Evolutionary conservation across 2,329 filamentous ascomycete genomes (phyloP).

Genomic region (Whalleya microplaca): DNA sequence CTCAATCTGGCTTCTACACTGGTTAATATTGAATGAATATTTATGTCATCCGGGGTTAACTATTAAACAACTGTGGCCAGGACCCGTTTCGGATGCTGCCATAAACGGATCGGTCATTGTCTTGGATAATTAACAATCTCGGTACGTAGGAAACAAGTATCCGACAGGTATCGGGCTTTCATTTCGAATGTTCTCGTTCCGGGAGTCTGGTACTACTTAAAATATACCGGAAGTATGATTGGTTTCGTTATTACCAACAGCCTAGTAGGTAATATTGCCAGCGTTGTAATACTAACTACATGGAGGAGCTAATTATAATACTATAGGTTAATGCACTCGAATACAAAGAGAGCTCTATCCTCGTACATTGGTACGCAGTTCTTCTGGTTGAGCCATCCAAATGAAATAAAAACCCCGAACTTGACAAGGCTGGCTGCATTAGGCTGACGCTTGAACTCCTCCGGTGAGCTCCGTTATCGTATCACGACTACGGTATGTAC

Average conservation of each 20-base stretch:
- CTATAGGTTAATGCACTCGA: too few species aligned
- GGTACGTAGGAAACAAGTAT: neutral
- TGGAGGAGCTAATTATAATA: too few species aligned
- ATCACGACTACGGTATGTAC: neutral
- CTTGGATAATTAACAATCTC: neutral
- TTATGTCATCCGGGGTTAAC: slow-evolving; percentile 2
- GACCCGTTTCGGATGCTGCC: neutral
- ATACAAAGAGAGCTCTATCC: too few species aligned
- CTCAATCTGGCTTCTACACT: slow-evolving; percentile 10
- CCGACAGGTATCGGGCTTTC: neutral
- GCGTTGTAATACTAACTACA: neutral
- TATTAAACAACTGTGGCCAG: neutral
- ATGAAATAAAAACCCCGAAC: neutral
- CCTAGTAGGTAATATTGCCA: neutral
- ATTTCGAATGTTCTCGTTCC: neutral
- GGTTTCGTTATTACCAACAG: neutral
- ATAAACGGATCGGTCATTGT: neutral
- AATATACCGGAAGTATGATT: neutral
- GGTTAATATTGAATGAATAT: slow-evolving; percentile 4
- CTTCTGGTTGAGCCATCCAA: neutral
- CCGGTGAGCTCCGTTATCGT: slow-evolving; percentile 5
- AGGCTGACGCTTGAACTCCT: neutral
- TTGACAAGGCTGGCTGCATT: slow-evolving; percentile 11
- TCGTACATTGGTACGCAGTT: too few species aligned
- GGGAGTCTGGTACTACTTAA: neutral